These are phyloP conservation scores for Blastobotrys chiropterorum DNA, from an alignment of 805 yeast genomes.

Conservation along the genomic window DNA sequence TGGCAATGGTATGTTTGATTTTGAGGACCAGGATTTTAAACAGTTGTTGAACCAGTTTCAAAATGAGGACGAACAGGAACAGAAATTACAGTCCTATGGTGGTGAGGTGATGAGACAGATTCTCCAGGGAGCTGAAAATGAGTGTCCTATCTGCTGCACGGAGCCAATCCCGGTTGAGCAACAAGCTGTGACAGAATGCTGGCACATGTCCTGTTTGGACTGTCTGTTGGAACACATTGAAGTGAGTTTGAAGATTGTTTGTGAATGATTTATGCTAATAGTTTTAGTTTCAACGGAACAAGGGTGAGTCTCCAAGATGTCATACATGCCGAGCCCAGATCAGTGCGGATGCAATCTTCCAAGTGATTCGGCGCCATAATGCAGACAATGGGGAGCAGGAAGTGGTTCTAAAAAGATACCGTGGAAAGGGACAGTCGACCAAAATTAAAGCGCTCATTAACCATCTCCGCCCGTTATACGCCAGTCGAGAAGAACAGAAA, in stretches of 20 bases:
- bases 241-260: neutral
- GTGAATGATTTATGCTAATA: neutral
- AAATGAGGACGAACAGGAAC: slow-evolving; percentile 12
- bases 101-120: slow-evolving; percentile 23
- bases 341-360: slow-evolving; percentile 43
- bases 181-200: slow-evolving; percentile 65
- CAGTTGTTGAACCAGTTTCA: slow-evolving; percentile 16
- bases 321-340: slow-evolving; percentile 68
- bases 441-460: slow-evolving; percentile 63
- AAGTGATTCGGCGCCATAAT: slow-evolving; percentile 31
- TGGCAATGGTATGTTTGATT: slow-evolving; percentile 10
- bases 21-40: slow-evolving; percentile 24
- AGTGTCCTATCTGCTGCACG: slow-evolving; percentile 81
- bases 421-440: slow-evolving; percentile 47
- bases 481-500: slow-evolving; percentile 46
- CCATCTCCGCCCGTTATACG: slow-evolving; percentile 39
- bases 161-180: slow-evolving; percentile 52
- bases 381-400: slow-evolving; percentile 14
- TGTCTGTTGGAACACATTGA: slow-evolving; percentile 73
- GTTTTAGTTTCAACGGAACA: slow-evolving; percentile 43
- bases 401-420: slow-evolving; percentile 25
- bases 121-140: slow-evolving; percentile 39
- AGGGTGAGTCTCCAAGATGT: slow-evolving; percentile 48
- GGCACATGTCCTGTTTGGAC: slow-evolving; percentile 68
- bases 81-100: slow-evolving; percentile 14